phyloP scores from a whole-genome alignment of 2,329 filamentous ascomycete genomes.

The Mollisia scopiformis region DNA sequence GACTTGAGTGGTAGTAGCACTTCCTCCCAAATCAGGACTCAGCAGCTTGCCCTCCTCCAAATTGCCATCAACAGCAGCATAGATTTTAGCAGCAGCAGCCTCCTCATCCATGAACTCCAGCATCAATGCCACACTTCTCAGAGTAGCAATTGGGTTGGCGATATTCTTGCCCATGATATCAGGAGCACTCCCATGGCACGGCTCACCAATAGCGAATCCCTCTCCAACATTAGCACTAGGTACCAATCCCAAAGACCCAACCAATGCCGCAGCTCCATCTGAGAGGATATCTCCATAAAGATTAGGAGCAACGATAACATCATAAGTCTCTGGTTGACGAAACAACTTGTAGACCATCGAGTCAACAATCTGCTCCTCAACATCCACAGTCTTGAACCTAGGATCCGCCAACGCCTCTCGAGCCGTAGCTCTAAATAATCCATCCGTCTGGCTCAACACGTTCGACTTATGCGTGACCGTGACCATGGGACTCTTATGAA shows the following conservation, averaged over 20 bases:
- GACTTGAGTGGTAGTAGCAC: conserved; percentile 83
- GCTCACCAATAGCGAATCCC: conserved; percentile 94
- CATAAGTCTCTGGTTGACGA: conserved; percentile 92
- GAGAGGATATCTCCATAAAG: conserved; percentile 97
- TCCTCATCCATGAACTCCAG: conserved; percentile 92
- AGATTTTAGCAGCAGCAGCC: conserved; percentile 84
- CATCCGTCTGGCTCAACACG: conserved; percentile 94
- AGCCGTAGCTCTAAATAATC: conserved; percentile 84
- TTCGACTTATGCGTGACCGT: conserved; percentile 99
- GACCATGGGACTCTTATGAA: conserved; percentile 74
- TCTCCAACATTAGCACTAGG: conserved; percentile 95
- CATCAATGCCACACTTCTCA: conserved; percentile 91
- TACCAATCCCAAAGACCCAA: conserved; percentile 89
- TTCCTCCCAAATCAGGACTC: conserved; percentile 89
- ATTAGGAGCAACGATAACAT: conserved; percentile 97
- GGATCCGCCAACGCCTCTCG: conserved; percentile 70
- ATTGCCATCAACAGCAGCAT: conserved; percentile 88
- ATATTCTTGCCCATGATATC: conserved; percentile 93
- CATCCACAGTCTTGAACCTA: conserved; percentile 64
- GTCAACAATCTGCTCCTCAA: conserved; percentile 99
- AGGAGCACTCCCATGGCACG: conserved; percentile 93
- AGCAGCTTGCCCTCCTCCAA: conserved; percentile 81
- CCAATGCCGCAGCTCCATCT: conserved; percentile 91
- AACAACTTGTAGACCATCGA: conserved; percentile 99
- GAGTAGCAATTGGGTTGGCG: conserved; percentile 94